phyloP scores from a whole-genome alignment of 768 basidiomycete species.

The Daedaleopsis sinensis region DNA sequence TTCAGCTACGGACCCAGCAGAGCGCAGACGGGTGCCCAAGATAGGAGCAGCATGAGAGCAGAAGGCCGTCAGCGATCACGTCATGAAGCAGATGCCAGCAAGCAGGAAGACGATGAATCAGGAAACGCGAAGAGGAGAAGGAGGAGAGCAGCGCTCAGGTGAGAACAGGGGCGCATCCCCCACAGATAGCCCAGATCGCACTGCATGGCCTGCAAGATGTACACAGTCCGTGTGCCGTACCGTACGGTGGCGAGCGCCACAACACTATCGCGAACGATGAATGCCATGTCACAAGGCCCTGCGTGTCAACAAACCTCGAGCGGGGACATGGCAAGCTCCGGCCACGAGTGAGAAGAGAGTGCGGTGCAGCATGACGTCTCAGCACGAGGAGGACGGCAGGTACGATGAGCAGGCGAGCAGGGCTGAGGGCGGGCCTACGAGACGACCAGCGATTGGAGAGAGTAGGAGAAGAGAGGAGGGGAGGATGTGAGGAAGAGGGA shows the following conservation, averaged over 20 bases:
- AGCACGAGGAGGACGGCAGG: conserved; percentile 3
- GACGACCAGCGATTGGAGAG: conserved; percentile 51
- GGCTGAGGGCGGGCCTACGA: conserved; percentile 15
- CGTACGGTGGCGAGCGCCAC: not conserved
- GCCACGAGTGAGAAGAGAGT: conserved; percentile 9
- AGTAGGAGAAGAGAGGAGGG: conserved; percentile 45
- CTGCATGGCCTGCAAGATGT: conserved; percentile 6
- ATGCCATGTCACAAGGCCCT: conserved; percentile 17
- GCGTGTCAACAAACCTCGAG: not conserved
- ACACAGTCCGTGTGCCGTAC: not conserved
- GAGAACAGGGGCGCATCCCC: conserved; percentile 7
- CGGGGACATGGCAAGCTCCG: conserved; percentile 20
- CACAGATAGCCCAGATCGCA: not conserved
- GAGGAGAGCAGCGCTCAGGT: not conserved
- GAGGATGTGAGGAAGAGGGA: not conserved
- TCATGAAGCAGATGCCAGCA: conserved; percentile 16
- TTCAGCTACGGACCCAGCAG: conserved; percentile 72
- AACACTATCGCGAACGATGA: conserved; percentile 7
- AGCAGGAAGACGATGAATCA: conserved; percentile 11
- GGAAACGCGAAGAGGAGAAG: not conserved
- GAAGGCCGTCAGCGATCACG: conserved; percentile 20
- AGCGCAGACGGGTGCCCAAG: conserved; percentile 55
- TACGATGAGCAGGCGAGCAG: conserved; percentile 3
- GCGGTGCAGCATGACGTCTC: conserved; percentile 10
- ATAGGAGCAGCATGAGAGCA: conserved; percentile 17